A percentile compares a stretch with the other conserved stretches of the same genome.
Evolutionary conservation across 2,329 filamentous ascomycete genomes (phyloP).

Genomic region (Cladosporium austrohemisphaericum): DNA sequence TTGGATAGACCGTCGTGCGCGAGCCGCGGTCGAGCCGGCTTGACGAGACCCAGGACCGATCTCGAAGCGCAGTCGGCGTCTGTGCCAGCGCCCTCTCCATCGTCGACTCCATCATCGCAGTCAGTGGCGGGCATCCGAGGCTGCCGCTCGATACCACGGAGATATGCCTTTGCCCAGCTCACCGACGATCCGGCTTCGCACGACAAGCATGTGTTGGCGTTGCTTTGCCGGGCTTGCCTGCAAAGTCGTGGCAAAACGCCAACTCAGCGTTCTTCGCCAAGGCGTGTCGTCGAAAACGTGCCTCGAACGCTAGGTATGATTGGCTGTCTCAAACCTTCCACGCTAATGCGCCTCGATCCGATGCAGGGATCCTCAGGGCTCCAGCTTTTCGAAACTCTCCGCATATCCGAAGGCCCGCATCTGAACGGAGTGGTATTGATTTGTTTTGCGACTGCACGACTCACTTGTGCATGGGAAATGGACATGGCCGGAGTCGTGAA

Average conservation of each 20-base stretch:
- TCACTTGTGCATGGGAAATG: too few species aligned
- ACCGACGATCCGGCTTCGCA: not conserved
- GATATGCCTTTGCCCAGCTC: not conserved
- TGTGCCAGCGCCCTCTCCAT: not conserved
- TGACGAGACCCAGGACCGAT: slow-evolving; percentile 5
- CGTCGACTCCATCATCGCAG: not conserved
- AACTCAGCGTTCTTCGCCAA: too few species aligned
- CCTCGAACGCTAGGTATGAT: too few species aligned
- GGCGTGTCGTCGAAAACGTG: not conserved
- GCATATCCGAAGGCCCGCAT: too few species aligned
- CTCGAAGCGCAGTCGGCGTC: not conserved
- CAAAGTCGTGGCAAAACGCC: not conserved
- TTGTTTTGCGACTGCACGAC: too few species aligned
- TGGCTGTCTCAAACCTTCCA: too few species aligned
- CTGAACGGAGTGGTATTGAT: too few species aligned
- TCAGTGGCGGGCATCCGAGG: not conserved
- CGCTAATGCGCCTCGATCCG: too few species aligned
- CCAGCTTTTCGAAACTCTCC: too few species aligned
- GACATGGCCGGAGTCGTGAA: too few species aligned
- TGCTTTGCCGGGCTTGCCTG: not conserved
- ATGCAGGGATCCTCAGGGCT: too few species aligned
- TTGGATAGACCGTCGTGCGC: not conserved
- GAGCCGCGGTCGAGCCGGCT: slow-evolving; percentile 10
- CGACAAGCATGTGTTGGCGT: not conserved
- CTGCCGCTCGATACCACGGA: not conserved